Evolutionary conservation across 2,329 filamentous ascomycete species (phyloP), one percentile per base, ranked within the genome.

Genomic region (Cadophora luteo-olivacea): DNA sequence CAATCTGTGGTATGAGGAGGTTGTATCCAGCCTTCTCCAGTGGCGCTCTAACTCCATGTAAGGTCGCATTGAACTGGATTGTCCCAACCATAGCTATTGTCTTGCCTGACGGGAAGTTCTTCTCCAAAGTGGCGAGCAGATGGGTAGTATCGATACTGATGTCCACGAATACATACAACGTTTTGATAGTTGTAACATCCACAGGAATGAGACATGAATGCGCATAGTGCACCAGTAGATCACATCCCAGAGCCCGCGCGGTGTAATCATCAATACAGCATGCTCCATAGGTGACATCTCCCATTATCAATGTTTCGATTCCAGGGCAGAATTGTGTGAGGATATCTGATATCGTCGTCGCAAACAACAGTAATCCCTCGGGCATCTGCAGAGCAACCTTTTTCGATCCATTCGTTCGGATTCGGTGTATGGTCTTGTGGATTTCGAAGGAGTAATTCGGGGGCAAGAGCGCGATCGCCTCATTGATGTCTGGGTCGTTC

Each of bases 261-360:
- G 96, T 99, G 81, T 97, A 99, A 81, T 99, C 96, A 79, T 99
- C 96, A 75, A 99, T 97, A 78, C 96, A 99, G 83, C 96, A 99
- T 25, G 96, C 96, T 71, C 96, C 96, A 79, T 99, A 99, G 0
- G 96, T 99, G 54, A 99, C 96, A 79, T 99, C 96, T 70, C 96
- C 96, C 96, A 99, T 99, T 79, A 99, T 99, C 65, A 98, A 85
- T 1, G 95, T 98, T 79, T 97, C 93, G 51, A 92, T 91, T 1
- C 92, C 94, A 0, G 93, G 91, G 77, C 96, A 99, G 82, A 99
- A 99, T 78, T 94, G 92, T 0, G 92, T 93, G 60, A 99, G 84
- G 75, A 99, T 98, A 78, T 99, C 96, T 3, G 96, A 97, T 74
- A 99, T 95, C 45, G 96, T 99, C 32, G 96, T 98, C 25, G 96